phyloP scores from a whole-genome alignment of 805 yeast genomes.

The Cyberlindnera euphorbiae region DNA sequence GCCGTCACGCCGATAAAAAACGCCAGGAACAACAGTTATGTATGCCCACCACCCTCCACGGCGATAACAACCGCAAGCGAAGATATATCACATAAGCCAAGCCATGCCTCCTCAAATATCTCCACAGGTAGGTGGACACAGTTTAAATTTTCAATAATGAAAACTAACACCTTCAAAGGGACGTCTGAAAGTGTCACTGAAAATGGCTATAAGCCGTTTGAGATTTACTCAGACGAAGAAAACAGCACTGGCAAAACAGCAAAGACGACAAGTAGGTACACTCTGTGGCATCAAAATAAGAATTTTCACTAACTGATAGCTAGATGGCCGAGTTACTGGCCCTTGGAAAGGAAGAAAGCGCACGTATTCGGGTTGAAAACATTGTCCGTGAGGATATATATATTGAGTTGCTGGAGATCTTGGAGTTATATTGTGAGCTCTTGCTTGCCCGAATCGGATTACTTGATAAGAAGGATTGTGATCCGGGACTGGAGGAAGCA shows the following conservation, averaged over 20 bases:
- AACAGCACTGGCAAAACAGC: slow-evolving; percentile 69
- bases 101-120: slow-evolving; percentile 28
- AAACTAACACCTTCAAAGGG: slow-evolving; percentile 18
- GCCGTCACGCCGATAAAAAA: too few species aligned
- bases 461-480: slow-evolving; percentile 35
- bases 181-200: slow-evolving; percentile 31
- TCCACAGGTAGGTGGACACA: slow-evolving; percentile 24
- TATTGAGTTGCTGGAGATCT: slow-evolving; percentile 69
- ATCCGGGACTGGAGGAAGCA: slow-evolving; percentile 49
- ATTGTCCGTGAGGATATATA: slow-evolving; percentile 78
- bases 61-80: too few species aligned
- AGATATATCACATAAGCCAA: too few species aligned
- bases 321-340: slow-evolving; percentile 62
- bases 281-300: not conserved
- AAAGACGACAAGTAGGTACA: slow-evolving; percentile 42
- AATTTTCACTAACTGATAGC: not conserved
- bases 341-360: slow-evolving; percentile 74
- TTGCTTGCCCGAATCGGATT: slow-evolving; percentile 69
- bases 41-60: too few species aligned
- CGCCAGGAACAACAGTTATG: too few species aligned
- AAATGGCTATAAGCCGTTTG: slow-evolving; percentile 67
- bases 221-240: slow-evolving; percentile 67
- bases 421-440: slow-evolving; percentile 81
- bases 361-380: slow-evolving; percentile 77
- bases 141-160: too few species aligned